Base-by-base conservation (phyloP, 768 basidiomycete genomes). In the Exsudoporus frostii region DNA sequence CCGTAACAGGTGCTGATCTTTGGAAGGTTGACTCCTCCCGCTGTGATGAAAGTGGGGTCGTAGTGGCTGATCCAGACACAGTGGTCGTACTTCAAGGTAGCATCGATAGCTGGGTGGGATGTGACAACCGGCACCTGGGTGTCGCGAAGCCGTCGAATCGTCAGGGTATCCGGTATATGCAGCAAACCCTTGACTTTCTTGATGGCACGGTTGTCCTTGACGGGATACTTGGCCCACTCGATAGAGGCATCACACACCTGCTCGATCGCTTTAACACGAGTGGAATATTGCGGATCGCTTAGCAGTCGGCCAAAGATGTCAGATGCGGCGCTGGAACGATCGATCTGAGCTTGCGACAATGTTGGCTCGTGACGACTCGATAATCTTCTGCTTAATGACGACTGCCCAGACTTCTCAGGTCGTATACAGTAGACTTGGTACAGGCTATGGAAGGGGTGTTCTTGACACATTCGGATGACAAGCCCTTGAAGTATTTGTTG, bases 391-490 rank as follows among this genome's bases (percentile, higher is more conserved):
- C 54, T 61, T 19, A 51, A 49, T 2, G 53, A 42, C 10, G 57
- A 40, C 48, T 58, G 52, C 58, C 59, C 56, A 60, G 71, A 10
- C 22, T n/a, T 60, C 7, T 71, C 71, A 17, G 76, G 74, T 50
- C 72, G 77, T 55, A 96, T 72, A 50, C 90, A 90, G 67, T 86
- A 90, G 3, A 98, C 81, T 59, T 94, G 92, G 70, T 95, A 96
- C 7, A 97, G 72, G 59, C 83, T 88, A 66, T 99, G 97, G 72
- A 92, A 98, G 0, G 96, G 94, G 65, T 99, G 97, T 48, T 98
- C 92, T 51, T 70, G 70, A 62, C 90, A 90, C 79, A 99, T 89
- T 22, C 84, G 79, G 5, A 88, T 51, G 22, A 98, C 75, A 25
- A 90, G 71, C 2, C 61, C 70, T 46, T 86, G 83, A 6, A 98